Percentiles rank a stretch among this genome's conserved stretches.
Conservation (phyloP, 352 stramenopile genomes). For the Phytophthora sojae region DNA sequence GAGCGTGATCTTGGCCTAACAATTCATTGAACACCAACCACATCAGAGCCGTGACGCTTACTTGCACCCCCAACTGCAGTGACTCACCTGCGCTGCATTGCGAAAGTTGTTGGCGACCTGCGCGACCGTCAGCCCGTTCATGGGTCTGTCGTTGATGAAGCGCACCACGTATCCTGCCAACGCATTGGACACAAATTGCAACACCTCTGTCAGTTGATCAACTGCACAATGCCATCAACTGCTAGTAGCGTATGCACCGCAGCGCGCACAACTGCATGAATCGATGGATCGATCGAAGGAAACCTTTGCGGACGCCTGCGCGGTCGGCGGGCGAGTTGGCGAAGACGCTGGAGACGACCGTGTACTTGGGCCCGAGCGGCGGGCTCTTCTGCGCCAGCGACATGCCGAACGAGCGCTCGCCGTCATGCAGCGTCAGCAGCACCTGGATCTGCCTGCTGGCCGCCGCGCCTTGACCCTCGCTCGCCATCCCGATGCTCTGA, state of each 20-base stretch:
- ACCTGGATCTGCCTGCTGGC: slow-evolving; percentile 32
- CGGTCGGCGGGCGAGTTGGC: slow-evolving; percentile 61
- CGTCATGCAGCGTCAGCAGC: slow-evolving; percentile 49
- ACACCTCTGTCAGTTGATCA: too few species aligned
- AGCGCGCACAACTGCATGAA: slow-evolving; percentile 7
- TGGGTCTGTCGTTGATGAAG: slow-evolving; percentile 45
- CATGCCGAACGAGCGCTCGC: slow-evolving; percentile 77
- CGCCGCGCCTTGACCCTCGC: slow-evolving; percentile 6
- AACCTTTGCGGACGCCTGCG: slow-evolving; percentile 62
- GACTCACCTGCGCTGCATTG: slow-evolving; percentile 41
- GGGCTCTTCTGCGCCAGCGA: slow-evolving; percentile 53
- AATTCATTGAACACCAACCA: slow-evolving; percentile 6
- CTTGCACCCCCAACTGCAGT: neutral
- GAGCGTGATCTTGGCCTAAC: slow-evolving; percentile 37
- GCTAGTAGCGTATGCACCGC: neutral
- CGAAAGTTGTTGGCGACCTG: slow-evolving; percentile 57
- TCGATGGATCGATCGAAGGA: neutral
- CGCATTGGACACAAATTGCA: too few species aligned
- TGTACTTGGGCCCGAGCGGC: slow-evolving; percentile 35
- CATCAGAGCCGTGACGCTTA: neutral
- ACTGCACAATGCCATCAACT: neutral
- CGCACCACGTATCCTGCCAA: slow-evolving; percentile 52
- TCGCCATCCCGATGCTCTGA: slow-evolving; percentile 10
- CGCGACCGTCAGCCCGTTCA: slow-evolving; percentile 41
- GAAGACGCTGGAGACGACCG: slow-evolving; percentile 67